phyloP scores from a whole-genome alignment of 352 stramenopile genomes.

The Pythium biforme region DNA sequence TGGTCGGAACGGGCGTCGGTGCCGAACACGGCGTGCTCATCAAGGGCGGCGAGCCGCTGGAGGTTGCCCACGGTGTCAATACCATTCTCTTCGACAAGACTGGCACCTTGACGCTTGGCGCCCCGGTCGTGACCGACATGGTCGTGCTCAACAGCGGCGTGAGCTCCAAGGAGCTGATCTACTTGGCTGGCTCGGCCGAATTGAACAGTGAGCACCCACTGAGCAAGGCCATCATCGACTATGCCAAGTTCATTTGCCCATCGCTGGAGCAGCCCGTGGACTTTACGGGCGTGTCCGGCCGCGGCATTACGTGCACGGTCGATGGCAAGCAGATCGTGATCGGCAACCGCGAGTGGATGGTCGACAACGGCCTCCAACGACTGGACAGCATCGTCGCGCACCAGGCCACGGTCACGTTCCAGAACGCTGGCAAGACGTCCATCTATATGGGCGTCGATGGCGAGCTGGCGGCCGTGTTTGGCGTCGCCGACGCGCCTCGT shows the following conservation, averaged over 20 bases:
- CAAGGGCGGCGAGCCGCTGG: constrained; percentile 95
- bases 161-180: constrained; percentile 83
- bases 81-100: constrained; percentile 99
- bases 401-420: constrained; percentile 75
- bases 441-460: constrained; percentile 93
- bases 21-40: constrained; percentile 97
- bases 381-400: constrained; percentile 70
- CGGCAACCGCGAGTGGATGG: constrained; percentile 92
- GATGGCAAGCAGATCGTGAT: constrained; percentile 82
- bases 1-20: constrained; percentile 98
- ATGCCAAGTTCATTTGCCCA: constrained; percentile 83
- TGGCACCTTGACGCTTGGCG: constrained; percentile 95
- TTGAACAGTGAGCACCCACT: constrained; percentile 94
- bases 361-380: constrained; percentile 70
- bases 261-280: constrained; percentile 67
- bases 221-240: constrained; percentile 91
- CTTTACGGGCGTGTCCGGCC: constrained; percentile 88
- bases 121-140: constrained; percentile 86
- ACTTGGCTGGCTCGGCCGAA: constrained; percentile 91
- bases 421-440: constrained; percentile 92
- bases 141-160: constrained; percentile 76
- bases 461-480: constrained; percentile 77
- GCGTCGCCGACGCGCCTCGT: constrained; percentile 85
- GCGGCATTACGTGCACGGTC: constrained; percentile 80
- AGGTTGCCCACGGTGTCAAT: constrained; percentile 91